Evolutionary conservation across 2,329 filamentous ascomycete genomes (phyloP), one percentile per base, ranked within the genome.

Genomic region (Nemania serpens): DNA sequence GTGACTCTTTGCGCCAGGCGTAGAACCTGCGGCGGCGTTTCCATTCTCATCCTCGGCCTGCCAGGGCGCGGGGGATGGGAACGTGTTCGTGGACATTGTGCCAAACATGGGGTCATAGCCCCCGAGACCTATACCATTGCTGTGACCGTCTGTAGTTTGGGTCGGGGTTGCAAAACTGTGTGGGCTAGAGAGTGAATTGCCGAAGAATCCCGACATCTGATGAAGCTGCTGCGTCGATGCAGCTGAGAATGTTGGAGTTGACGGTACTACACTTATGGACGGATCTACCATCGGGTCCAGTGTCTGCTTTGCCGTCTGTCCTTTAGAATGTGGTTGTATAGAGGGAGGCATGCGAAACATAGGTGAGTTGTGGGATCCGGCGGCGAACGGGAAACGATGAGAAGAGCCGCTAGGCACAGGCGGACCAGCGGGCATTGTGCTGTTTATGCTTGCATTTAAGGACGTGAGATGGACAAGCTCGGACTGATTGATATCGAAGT

Each of bases 91-190:
- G 4, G 83, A 77, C 4, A 85, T 69, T 9, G 79, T 78, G 12
- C 83, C 82, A 67, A 88, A 88, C 83, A 88, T 87, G 11, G 84
- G 81, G 62, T 87, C 84, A 68, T 81, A 87, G 2, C 73, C 71
- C 3, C 68, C 70, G 22, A 71, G 70, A 17, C 70, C 73, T 15
- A 72, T 62, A 49, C 65, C 66, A 46, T 66, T 75, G 36, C 73
- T 64, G 54, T 65, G 63, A 49, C 62, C 74, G 12, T 71, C 69
- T 37, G 69, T 72, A 36, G 62, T 70, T 12, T 75, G 73, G 9
- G 71, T 73, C 43, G 77, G 74, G 6, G 74, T 69, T n/a, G 72
- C 60, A 55, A 76, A 82, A 65, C 71, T 77, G 63, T 80, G 82
- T 1, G 75, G 74, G 5, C 79, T 76, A 37, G 77, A 80, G 68